These are phyloP conservation scores for Neurospora sp. DNA, from an alignment of 2,329 filamentous ascomycete species.

Conservation along the genomic window DNA sequence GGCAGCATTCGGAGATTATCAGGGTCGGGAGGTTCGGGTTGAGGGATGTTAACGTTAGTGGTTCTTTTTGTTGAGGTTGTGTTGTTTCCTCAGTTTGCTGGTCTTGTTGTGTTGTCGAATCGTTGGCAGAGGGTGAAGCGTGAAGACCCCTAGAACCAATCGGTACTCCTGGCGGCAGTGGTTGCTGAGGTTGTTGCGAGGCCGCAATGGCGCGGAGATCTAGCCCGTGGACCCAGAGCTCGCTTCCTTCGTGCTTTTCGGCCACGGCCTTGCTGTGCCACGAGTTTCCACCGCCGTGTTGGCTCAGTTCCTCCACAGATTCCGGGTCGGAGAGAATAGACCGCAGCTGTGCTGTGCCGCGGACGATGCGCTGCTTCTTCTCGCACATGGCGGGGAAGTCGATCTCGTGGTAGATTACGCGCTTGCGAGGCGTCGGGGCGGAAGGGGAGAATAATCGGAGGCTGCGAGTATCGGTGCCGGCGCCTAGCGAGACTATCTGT, in stretches of 20 bases:
- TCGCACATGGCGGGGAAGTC: slow-evolving; percentile 72
- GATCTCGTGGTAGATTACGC: slow-evolving; percentile 77
- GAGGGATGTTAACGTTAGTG: slow-evolving; percentile 31
- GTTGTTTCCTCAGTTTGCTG: background rate
- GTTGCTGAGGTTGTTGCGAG: slow-evolving; percentile 26
- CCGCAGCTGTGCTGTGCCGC: slow-evolving; percentile 34
- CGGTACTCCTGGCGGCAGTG: background rate
- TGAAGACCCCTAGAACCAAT: background rate
- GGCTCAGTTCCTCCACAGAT: slow-evolving; percentile 14
- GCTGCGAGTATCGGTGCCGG: slow-evolving; percentile 84
- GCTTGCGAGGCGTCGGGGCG: slow-evolving; percentile 20
- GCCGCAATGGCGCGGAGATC: slow-evolving; percentile 49
- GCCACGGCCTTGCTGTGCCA: slow-evolving; percentile 32
- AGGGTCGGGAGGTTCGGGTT: slow-evolving; percentile 61
- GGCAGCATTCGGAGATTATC: slow-evolving; percentile 87
- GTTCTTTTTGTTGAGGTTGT: background rate
- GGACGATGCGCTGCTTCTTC: slow-evolving; percentile 49
- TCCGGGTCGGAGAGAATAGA: slow-evolving; percentile 27
- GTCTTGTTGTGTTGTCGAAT: background rate
- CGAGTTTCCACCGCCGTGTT: slow-evolving; percentile 15
- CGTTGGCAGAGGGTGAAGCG: background rate
- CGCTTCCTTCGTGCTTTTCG: slow-evolving; percentile 22
- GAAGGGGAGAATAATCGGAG: slow-evolving; percentile 61
- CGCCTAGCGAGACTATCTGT: slow-evolving; percentile 87
- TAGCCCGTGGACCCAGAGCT: slow-evolving; percentile 51